phyloP scores from a whole-genome alignment of 306 rosid genomes.

The Quercus mongolica region DNA sequence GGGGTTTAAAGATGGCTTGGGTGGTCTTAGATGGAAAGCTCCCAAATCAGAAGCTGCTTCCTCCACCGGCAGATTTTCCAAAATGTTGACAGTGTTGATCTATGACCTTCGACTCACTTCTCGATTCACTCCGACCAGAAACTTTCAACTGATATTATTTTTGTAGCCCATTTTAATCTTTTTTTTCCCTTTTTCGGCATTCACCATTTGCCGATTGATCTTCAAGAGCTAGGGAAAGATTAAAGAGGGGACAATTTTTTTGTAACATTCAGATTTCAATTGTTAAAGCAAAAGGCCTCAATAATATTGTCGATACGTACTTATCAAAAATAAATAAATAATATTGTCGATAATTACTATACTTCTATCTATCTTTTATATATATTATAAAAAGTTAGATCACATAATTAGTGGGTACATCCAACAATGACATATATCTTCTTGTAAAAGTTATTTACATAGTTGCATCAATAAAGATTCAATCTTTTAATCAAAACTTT shows the following conservation, averaged over 20 bases:
- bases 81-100: not conserved
- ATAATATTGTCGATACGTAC: no score
- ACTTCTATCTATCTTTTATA: no score
- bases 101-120: not conserved
- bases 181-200: not conserved
- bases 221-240: not conserved
- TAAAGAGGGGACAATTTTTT: not conserved
- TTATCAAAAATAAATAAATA: no score
- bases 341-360: not conserved
- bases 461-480: no score
- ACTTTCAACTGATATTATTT: not conserved
- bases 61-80: not conserved
- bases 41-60: conserved; percentile 3
- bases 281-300: not conserved
- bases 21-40: conserved; percentile 1
- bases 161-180: not conserved
- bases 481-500: no score
- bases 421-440: no score
- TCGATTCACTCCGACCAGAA: not conserved
- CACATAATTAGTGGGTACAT: no score
- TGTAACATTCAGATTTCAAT: not conserved
- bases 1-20: conserved; percentile 3
- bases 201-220: not conserved
- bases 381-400: no score
- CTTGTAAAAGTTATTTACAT: no score